Conservation (phyloP, 2,329 filamentous ascomycete species). For the Aaosphaeria pasadenensis region DNA sequence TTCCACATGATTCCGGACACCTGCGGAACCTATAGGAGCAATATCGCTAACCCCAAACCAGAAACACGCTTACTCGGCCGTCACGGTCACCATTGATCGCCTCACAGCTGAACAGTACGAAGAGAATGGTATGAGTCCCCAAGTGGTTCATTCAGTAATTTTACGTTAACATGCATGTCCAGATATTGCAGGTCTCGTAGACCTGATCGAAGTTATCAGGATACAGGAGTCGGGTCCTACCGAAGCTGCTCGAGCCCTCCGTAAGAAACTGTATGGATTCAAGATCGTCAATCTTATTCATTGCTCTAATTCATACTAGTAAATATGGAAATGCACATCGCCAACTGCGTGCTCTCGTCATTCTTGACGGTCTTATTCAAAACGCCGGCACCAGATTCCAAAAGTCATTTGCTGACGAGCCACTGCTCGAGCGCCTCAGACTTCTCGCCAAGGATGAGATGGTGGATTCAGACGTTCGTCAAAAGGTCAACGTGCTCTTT, state of each 20-base stretch:
- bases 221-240: constrained; percentile 82
- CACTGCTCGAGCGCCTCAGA: constrained; percentile 83
- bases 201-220: constrained; percentile 90
- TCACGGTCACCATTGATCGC: constrained; percentile 88
- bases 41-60: constrained; percentile 9
- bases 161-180: constrained; percentile 1
- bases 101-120: constrained; percentile 87
- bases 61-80: constrained; percentile 81
- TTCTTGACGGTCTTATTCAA: constrained; percentile 90
- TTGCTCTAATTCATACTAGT: constrained; percentile 38
- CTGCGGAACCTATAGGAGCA: background rate
- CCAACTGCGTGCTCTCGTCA: constrained; percentile 81
- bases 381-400: constrained; percentile 90
- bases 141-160: background rate
- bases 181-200: constrained; percentile 82
- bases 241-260: constrained; percentile 86
- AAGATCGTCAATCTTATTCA: background rate
- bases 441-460: constrained; percentile 82
- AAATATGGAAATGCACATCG: constrained; percentile 96
- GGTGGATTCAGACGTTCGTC: constrained; percentile 80
- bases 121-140: constrained; percentile 61
- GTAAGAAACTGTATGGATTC: constrained; percentile 78
- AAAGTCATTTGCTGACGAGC: constrained; percentile 83
- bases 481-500: constrained; percentile 85
- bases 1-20: background rate